Percentiles rank a stretch among this genome's conserved stretches.
Conservation (phyloP, 2,329 filamentous ascomycete genomes). For the Pseudogymnoascus destructans region DNA sequence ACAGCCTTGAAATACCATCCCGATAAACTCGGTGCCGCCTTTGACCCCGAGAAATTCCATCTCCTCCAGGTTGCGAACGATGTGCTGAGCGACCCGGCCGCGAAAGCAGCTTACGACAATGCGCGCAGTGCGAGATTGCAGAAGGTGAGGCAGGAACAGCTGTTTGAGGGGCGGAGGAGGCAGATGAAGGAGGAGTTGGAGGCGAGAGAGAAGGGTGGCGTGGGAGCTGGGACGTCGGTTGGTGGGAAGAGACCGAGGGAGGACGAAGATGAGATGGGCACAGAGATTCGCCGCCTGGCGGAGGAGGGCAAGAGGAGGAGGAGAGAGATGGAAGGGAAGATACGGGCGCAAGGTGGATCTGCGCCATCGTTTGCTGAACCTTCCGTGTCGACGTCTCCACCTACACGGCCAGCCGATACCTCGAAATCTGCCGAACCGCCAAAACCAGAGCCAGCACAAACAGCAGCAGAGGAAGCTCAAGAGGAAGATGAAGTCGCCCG, state of each 20-base stretch:
- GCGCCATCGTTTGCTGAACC: slow-evolving; percentile 3
- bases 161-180: slow-evolving; percentile 59
- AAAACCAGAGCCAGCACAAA: slow-evolving; percentile 9
- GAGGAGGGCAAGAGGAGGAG: slow-evolving; percentile 39
- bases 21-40: slow-evolving; percentile 68
- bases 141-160: slow-evolving; percentile 56
- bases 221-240: slow-evolving; percentile 30
- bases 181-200: slow-evolving; percentile 81
- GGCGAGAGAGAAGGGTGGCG: slow-evolving; percentile 48
- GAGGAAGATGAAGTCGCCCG: slow-evolving; percentile 33
- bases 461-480: slow-evolving; percentile 16
- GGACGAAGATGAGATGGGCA: slow-evolving; percentile 34
- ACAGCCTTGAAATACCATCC: slow-evolving; percentile 85
- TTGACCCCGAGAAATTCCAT: slow-evolving; percentile 74
- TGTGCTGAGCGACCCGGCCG: slow-evolving; percentile 57
- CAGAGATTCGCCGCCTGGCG: slow-evolving; percentile 38
- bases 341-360: slow-evolving; percentile 20
- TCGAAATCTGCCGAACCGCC: slow-evolving; percentile 9
- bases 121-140: slow-evolving; percentile 58
- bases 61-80: slow-evolving; percentile 76
- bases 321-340: slow-evolving; percentile 34
- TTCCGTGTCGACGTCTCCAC: slow-evolving; percentile 13
- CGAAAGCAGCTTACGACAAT: slow-evolving; percentile 67
- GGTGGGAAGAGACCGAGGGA: slow-evolving; percentile 48
- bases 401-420: slow-evolving; percentile 15